These are phyloP conservation scores for Prinsepia uniflora DNA, from an alignment of 306 rosid genomes.

Conservation along the genomic window DNA sequence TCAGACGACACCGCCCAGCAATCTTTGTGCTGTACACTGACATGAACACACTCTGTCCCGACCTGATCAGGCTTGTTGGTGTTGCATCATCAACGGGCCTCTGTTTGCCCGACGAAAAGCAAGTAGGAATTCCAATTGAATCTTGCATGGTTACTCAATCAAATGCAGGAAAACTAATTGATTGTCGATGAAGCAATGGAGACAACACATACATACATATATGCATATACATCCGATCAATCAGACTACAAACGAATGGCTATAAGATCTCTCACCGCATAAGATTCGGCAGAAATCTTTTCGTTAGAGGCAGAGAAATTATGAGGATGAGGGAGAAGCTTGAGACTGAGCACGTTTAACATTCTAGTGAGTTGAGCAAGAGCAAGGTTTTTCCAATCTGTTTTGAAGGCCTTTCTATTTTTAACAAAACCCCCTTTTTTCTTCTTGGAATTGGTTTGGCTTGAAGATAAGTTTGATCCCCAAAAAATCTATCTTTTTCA, in stretches of 20 bases:
- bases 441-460: conserved; percentile 35
- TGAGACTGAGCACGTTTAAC: conserved; percentile 3
- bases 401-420: conserved; percentile 15
- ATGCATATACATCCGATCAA: not conserved
- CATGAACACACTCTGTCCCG: conserved; percentile 64
- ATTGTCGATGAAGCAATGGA: not conserved
- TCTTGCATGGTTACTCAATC: conserved; percentile 53
- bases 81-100: conserved; percentile 42
- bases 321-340: conserved; percentile 13
- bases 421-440: conserved; percentile 17
- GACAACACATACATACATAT: too few species aligned
- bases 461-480: conserved; percentile 39
- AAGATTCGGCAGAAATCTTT: conserved; percentile 2
- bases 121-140: conserved; percentile 68
- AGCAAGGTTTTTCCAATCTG: conserved; percentile 14
- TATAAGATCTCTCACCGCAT: too few species aligned
- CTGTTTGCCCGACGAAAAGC: conserved; percentile 51
- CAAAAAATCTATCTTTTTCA: conserved; percentile 27
- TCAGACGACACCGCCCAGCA: conserved; percentile 65
- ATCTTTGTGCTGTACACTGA: conserved; percentile 67
- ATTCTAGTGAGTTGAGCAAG: conserved; percentile 27
- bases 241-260: conserved; percentile 6
- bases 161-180: not conserved
- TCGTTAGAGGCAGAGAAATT: conserved; percentile 11
- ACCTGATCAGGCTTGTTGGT: conserved; percentile 44